A percentile compares a stretch with the other conserved stretches of the same genome.
These are phyloP conservation scores for Lippia alba DNA, from an alignment of 305 asterid species.

Conservation along the genomic window DNA sequence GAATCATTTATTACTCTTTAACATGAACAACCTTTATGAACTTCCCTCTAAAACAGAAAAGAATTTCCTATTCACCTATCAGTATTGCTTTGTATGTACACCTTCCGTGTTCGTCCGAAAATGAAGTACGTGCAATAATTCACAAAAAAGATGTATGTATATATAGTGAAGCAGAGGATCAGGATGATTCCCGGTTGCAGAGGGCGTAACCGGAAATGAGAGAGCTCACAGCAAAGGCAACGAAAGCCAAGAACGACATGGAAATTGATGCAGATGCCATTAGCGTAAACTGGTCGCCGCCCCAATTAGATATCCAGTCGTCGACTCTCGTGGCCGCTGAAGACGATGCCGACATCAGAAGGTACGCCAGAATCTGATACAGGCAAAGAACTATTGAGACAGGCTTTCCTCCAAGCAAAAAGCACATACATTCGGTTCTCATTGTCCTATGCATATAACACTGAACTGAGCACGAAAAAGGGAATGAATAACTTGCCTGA, in stretches of 20 bases:
- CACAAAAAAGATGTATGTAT: background rate
- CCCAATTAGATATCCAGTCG: slow-evolving; percentile 82
- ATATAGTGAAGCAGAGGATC: slow-evolving; percentile 23
- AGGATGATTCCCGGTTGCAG: slow-evolving; percentile 50
- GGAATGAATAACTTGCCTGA: slow-evolving; percentile 63
- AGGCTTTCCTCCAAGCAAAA: background rate
- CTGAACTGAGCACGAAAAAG: background rate
- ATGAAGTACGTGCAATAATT: slow-evolving; percentile 16
- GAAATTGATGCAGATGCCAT: slow-evolving; percentile 76
- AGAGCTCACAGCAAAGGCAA: slow-evolving; percentile 62
- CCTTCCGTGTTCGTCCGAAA: slow-evolving; percentile 26
- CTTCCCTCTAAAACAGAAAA: background rate
- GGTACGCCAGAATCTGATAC: slow-evolving; percentile 65
- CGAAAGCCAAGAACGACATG: slow-evolving; percentile 69
- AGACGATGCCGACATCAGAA: slow-evolving; percentile 77
- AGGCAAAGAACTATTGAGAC: background rate
- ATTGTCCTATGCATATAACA: background rate
- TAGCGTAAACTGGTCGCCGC: slow-evolving; percentile 63
- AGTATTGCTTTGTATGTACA: slow-evolving; percentile 39
- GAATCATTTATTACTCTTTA: too few species aligned
- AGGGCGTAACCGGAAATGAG: slow-evolving; percentile 70
- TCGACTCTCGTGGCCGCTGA: slow-evolving; percentile 80
- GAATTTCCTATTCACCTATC: slow-evolving; percentile 26
- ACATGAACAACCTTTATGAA: background rate
- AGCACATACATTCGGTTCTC: background rate